phyloP scores from a whole-genome alignment of 139 green algal genomes.

The Coelastrella sp. region DNA sequence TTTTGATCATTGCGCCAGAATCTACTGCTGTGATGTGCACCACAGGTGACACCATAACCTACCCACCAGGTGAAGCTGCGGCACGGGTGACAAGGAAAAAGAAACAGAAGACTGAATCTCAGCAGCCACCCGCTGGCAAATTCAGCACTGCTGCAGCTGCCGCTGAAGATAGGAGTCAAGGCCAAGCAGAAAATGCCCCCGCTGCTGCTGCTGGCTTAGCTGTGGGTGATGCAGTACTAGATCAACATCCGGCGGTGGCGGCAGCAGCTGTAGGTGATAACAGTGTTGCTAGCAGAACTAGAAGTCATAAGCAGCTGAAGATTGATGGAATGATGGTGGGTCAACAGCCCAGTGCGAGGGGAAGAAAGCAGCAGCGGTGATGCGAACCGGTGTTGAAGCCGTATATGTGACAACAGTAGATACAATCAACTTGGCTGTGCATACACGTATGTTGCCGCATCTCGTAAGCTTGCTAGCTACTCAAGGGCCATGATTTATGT shows the following conservation, averaged over 20 bases:
- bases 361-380: too few relatives aligned
- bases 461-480: too few relatives aligned
- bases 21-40: background rate
- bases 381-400: too few relatives aligned
- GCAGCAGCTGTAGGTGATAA: background rate
- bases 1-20: background rate
- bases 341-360: background rate
- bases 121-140: background rate
- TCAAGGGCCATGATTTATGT: too few relatives aligned
- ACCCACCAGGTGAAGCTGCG: background rate
- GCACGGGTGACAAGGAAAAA: background rate
- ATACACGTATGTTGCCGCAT: too few relatives aligned
- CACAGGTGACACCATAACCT: background rate
- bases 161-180: too few relatives aligned
- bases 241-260: background rate
- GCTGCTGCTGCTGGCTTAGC: background rate
- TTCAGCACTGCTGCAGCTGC: background rate
- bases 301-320: background rate
- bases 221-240: background rate
- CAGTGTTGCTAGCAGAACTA: background rate
- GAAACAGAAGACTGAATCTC: background rate
- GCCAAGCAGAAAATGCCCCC: background rate
- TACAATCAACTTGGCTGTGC: too few relatives aligned
- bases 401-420: too few relatives aligned
- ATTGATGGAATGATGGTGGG: background rate